Conservation (phyloP, 768 basidiomycete genomes). For the Termitomyces sp. region DNA sequence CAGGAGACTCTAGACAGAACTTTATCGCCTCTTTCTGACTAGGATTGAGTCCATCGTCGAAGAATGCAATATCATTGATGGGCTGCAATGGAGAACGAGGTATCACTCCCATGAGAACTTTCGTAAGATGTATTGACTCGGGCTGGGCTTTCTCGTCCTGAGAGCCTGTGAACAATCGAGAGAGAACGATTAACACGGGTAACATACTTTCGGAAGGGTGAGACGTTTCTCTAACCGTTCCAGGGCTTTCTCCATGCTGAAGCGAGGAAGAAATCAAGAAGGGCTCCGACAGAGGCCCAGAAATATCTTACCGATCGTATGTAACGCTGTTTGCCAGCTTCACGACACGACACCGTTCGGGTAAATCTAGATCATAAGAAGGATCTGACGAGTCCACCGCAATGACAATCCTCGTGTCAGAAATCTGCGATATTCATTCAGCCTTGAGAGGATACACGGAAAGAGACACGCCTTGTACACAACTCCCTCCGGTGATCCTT, state of each 20-base stretch:
- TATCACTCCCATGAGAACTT: conserved; percentile 67
- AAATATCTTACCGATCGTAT: conserved; percentile 60
- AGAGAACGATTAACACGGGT: not conserved
- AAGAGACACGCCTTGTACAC: conserved; percentile 64
- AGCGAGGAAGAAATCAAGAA: not conserved
- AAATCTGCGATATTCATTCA: conserved; percentile 44
- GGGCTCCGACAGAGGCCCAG: not conserved
- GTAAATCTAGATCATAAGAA: conserved; percentile 68
- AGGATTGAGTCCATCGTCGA: conserved; percentile 70
- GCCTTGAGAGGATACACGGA: not conserved
- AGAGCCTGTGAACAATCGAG: not conserved
- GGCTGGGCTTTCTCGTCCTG: conserved; percentile 36
- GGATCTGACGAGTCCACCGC: conserved; percentile 66
- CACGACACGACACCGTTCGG: conserved; percentile 78
- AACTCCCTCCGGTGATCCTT: conserved; percentile 62
- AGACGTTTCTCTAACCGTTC: conserved; percentile 52
- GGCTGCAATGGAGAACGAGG: conserved; percentile 34
- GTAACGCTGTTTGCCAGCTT: conserved; percentile 93
- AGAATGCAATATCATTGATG: conserved; percentile 49
- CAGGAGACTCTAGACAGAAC: conserved; percentile 74
- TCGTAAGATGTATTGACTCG: conserved; percentile 45
- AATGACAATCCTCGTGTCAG: conserved; percentile 75
- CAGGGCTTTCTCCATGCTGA: conserved; percentile 84
- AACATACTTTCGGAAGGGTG: conserved; percentile 10
- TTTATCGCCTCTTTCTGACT: conserved; percentile 81